Evolutionary conservation across 192 early-diverging fungal species (phyloP), one percentile per base, ranked within the genome.

Genomic region (Coemansia sp.): DNA sequence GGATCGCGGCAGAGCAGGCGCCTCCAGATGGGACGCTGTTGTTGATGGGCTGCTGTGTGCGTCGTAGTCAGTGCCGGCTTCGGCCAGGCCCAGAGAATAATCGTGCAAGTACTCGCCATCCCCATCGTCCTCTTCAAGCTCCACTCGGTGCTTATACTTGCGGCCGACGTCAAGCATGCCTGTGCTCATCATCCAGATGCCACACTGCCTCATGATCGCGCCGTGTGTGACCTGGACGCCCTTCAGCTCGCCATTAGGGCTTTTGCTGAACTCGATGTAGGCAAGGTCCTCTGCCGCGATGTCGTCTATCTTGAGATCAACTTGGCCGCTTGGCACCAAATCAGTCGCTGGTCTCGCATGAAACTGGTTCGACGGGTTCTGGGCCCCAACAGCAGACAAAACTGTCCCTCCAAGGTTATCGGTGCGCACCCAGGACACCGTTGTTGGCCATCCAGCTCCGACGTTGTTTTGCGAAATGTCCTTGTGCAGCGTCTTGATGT

Each of bases 251-350:
- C 93, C 91, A 64, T 90, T 90, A 9, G 88, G 88, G 60, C 89
- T 89, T 65, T 93, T 95, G 66, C 89, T 90, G 63, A 91, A 94
- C 75, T 93, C 93, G 43, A 95, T 88, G 61, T 94, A 94, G 8
- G 94, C 94, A 24, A 92, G 72, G 35, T 94, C 93, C 14, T 66
- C 71, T 0, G 73, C 46, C 15, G 62, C 46, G 0, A 78, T 60
- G 7, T 63, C 62, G 43, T 63, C 73, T 34, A 76, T 75, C 34
- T 48, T 63, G 21, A 63, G 55, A 34, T 75, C 72, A 2, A 64
- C 30, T 45, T 60, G 65, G 68, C 60, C 60, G 62, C 24, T 60
- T 62, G 35, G 59, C 18, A 68, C 46, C 10, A 38, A 36, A 11
- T 68, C 67, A 4, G 65, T 39, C 16, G 56, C 63, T 33, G 64